Evolutionary conservation across 139 green algal genomes (phyloP).

Genomic region (Tetradesmus lagerheimii): DNA sequence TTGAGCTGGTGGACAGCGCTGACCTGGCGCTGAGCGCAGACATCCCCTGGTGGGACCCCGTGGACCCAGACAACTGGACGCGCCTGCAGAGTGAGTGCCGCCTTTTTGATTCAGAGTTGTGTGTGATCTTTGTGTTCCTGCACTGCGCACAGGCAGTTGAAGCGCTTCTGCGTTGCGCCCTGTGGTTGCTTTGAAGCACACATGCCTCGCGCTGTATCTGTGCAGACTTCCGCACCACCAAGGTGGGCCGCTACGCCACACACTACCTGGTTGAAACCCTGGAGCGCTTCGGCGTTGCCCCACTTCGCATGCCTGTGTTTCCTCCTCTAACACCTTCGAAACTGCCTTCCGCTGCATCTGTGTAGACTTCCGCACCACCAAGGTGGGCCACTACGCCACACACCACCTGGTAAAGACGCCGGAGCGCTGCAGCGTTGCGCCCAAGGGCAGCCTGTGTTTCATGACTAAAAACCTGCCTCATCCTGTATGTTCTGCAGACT

Average conservation of each 20-base stretch:
- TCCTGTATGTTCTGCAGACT: conserved; percentile 62
- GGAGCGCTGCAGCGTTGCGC: conserved; percentile 69
- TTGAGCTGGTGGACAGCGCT: conserved; percentile 64
- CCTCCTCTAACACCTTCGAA: too few species aligned
- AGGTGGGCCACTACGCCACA: conserved; percentile 65
- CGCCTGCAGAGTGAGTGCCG: conserved; percentile 41
- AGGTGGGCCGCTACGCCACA: conserved; percentile 64
- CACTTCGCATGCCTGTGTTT: too few species aligned
- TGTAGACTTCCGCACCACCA: conserved; percentile 68
- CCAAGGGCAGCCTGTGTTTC: conserved; percentile 68
- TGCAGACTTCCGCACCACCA: conserved; percentile 68
- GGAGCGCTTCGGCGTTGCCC: too few species aligned
- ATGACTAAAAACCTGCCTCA: too few species aligned
- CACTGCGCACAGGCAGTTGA: too few species aligned
- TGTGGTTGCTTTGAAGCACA: too few species aligned
- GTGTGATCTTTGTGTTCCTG: too few species aligned
- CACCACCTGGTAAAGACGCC: conserved; percentile 63
- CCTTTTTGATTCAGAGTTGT: too few species aligned
- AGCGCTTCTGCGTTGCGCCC: too few species aligned
- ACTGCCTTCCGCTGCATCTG: too few species aligned
- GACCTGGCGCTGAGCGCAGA: conserved; percentile 69
- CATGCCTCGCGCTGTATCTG: neutral
- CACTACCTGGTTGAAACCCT: too few species aligned
- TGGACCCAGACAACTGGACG: conserved; percentile 53
- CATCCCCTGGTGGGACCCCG: conserved; percentile 67